A percentile compares a stretch with the other conserved stretches of the same genome.
These are phyloP conservation scores for Arachnopeziza araneosa DNA, from an alignment of 2,329 filamentous ascomycete species.

Conservation along the genomic window DNA sequence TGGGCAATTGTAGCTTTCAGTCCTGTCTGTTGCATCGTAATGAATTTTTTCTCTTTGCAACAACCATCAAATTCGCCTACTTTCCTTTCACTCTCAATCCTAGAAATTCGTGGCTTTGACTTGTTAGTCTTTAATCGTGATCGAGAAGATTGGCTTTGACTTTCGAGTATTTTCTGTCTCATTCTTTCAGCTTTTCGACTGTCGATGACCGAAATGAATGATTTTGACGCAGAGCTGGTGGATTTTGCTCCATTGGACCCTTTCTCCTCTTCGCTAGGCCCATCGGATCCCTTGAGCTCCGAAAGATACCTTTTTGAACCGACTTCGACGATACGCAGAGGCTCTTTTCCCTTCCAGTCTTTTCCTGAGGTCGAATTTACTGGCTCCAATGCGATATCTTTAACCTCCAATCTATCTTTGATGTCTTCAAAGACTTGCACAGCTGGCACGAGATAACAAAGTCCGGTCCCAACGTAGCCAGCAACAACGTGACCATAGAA, in stretches of 20 bases:
- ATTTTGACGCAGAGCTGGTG: not conserved
- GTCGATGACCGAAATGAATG: not conserved
- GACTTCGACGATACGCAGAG: not conserved
- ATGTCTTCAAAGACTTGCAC: conserved; percentile 6
- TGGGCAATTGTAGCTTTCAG: not conserved
- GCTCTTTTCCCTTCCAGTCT: not conserved
- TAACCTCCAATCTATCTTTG: not conserved
- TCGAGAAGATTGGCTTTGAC: not conserved
- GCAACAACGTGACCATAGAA: conserved; percentile 12
- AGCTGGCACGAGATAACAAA: conserved; percentile 8
- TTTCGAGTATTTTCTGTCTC: not conserved
- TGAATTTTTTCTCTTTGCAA: not conserved
- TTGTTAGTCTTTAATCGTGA: not conserved
- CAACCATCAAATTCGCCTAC: not conserved
- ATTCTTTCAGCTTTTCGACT: not conserved
- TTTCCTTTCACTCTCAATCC: not conserved
- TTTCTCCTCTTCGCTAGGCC: not conserved
- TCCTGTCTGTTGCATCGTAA: not conserved
- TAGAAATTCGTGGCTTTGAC: not conserved
- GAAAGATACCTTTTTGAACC: not conserved
- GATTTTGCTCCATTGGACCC: not conserved
- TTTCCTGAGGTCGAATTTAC: not conserved
- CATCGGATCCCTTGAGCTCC: not conserved
- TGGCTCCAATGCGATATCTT: not conserved
- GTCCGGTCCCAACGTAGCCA: conserved; percentile 2